Conservation (phyloP, 2,329 filamentous ascomycete genomes). For the Phoma sp. region DNA sequence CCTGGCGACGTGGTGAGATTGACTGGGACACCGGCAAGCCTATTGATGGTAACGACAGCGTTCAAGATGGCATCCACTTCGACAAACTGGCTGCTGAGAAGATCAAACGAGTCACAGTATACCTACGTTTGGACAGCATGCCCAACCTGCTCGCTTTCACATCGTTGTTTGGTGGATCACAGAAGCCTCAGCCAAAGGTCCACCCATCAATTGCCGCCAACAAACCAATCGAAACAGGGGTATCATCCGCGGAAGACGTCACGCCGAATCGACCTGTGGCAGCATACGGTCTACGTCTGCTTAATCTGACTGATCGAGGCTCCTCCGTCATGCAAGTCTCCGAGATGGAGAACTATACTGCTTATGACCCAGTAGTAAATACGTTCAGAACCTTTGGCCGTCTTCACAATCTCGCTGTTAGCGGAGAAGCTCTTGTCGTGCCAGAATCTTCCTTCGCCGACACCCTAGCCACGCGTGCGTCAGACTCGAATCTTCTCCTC, state of each 20-base stretch:
- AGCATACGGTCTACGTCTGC: slow-evolving; percentile 82
- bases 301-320: slow-evolving; percentile 88
- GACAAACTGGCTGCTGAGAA: slow-evolving; percentile 58
- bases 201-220: slow-evolving; percentile 45
- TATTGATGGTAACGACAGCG: slow-evolving; percentile 44
- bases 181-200: slow-evolving; percentile 47
- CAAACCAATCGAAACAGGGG: slow-evolving; percentile 32
- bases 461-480: slow-evolving; percentile 70
- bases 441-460: slow-evolving; percentile 80
- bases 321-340: slow-evolving; percentile 95
- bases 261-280: slow-evolving; percentile 61
- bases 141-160: slow-evolving; percentile 82
- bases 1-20: slow-evolving; percentile 84
- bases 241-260: slow-evolving; percentile 22
- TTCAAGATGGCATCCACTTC: slow-evolving; percentile 49
- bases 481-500: slow-evolving; percentile 70
- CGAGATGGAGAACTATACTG: slow-evolving; percentile 72
- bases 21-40: slow-evolving; percentile 76
- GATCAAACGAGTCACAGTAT: slow-evolving; percentile 74
- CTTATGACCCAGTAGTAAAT: slow-evolving; percentile 81
- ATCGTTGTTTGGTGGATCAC: slow-evolving; percentile 71
- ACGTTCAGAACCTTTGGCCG: slow-evolving; percentile 88
- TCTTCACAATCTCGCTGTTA: slow-evolving; percentile 81
- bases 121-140: slow-evolving; percentile 83
- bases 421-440: slow-evolving; percentile 79